These are phyloP conservation scores for Pulicaria dysenterica DNA, from an alignment of 129 eudicot genomes.

Conservation along the genomic window DNA sequence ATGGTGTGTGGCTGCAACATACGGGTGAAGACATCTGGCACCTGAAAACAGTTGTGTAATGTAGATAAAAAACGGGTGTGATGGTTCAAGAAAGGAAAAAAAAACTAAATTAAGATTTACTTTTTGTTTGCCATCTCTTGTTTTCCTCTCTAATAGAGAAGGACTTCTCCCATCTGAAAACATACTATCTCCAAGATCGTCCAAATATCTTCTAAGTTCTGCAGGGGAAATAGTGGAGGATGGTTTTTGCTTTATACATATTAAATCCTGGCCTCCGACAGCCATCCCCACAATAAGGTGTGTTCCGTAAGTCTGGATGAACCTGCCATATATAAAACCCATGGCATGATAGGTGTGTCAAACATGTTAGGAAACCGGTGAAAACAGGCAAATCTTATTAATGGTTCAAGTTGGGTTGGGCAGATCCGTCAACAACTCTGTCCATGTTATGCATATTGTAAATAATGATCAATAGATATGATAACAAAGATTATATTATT, in stretches of 20 bases:
- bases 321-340: conserved; percentile 54
- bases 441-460: neutral
- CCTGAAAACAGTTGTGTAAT: conserved; percentile 37
- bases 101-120: conserved; percentile 33
- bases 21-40: conserved; percentile 36
- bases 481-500: neutral
- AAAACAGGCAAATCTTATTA: neutral
- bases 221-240: conserved; percentile 76
- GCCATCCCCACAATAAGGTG: conserved; percentile 91
- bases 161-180: conserved; percentile 80
- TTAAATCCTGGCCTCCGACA: conserved; percentile 96
- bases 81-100: neutral
- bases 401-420: too few species aligned
- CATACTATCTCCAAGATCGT: conserved; percentile 85
- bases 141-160: conserved; percentile 55
- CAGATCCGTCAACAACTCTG: neutral
- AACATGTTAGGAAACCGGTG: neutral
- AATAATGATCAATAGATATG: neutral
- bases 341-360: neutral
- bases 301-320: conserved; percentile 89
- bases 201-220: conserved; percentile 76
- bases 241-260: conserved; percentile 79
- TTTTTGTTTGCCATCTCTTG: conserved; percentile 60
- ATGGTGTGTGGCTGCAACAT: conserved; percentile 37
- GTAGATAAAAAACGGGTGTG: neutral